phyloP scores from a whole-genome alignment of 345 rosid species.

The Bruguiera parviflora region DNA sequence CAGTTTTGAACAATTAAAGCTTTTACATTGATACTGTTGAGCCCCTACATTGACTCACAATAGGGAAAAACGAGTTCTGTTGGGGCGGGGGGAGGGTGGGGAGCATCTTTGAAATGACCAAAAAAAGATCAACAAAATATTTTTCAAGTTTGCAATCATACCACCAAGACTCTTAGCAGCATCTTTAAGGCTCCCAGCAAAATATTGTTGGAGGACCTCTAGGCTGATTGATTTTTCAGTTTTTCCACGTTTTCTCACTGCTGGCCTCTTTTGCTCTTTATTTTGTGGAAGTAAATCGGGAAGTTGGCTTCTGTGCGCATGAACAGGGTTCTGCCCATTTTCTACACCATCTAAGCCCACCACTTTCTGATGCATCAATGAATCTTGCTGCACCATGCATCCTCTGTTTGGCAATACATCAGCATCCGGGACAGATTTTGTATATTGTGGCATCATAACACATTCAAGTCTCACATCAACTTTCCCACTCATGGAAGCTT shows the following conservation, averaged over 20 bases:
- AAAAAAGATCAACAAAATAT: slow-evolving; percentile 3
- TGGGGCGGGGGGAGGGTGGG: too few relatives aligned
- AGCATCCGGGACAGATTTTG: slow-evolving; percentile 33
- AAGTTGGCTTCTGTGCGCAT: slow-evolving; percentile 27
- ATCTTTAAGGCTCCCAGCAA: slow-evolving; percentile 90
- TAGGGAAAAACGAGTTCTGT: too few relatives aligned
- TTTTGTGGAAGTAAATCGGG: slow-evolving; percentile 33
- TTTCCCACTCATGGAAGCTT: slow-evolving; percentile 46
- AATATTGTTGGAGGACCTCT: slow-evolving; percentile 84
- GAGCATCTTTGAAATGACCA: slow-evolving; percentile 7
- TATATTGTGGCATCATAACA: slow-evolving; percentile 35
- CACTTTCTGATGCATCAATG: slow-evolving; percentile 33
- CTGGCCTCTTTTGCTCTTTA: slow-evolving; percentile 41
- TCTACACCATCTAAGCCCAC: slow-evolving; percentile 33
- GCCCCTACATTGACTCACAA: too few relatives aligned
- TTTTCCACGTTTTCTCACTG: slow-evolving; percentile 78
- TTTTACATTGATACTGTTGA: background rate
- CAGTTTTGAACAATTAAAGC: slow-evolving; percentile 3
- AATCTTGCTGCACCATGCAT: slow-evolving; percentile 22
- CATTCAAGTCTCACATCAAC: slow-evolving; percentile 47
- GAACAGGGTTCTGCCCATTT: slow-evolving; percentile 19
- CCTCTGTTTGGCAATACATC: slow-evolving; percentile 22
- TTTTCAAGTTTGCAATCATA: slow-evolving; percentile 28
- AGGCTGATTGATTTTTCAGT: slow-evolving; percentile 84
- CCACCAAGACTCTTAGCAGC: slow-evolving; percentile 98